A percentile compares a stretch with the other conserved stretches of the same genome.
These are phyloP conservation scores for Chaetoceros tenuissimus DNA, from an alignment of 108 stramenopile species.

Conservation along the genomic window DNA sequence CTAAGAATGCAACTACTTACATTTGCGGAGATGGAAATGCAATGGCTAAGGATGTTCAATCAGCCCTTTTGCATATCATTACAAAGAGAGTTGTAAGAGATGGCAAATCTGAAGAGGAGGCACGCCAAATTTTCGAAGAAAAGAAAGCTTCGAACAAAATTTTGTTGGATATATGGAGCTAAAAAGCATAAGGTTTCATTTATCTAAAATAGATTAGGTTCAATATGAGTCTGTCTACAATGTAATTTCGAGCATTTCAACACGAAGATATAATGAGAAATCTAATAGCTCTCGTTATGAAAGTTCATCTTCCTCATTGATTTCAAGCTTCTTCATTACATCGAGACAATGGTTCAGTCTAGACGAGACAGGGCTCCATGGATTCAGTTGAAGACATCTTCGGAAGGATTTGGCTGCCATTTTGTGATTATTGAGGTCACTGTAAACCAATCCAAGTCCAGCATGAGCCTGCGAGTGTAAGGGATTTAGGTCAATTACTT, in stretches of 20 bases:
- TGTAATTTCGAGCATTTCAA: too few relatives aligned
- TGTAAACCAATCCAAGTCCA: conserved; percentile 61
- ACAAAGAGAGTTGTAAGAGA: conserved; percentile 12
- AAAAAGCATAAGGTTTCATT: too few relatives aligned
- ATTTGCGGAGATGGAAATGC: conserved; percentile 87
- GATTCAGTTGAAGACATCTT: conserved; percentile 53
- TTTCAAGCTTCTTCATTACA: conserved; percentile 7
- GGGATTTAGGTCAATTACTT: conserved; percentile 42
- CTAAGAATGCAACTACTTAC: conserved; percentile 63
- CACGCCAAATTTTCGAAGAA: too few relatives aligned
- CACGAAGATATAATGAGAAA: too few relatives aligned
- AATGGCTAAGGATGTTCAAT: conserved; percentile 93
- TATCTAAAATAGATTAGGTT: not conserved
- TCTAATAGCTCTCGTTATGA: too few relatives aligned
- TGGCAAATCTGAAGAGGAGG: conserved; percentile 3
- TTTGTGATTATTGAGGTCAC: conserved; percentile 32
- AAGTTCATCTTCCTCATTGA: not conserved
- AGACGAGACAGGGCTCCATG: conserved; percentile 64
- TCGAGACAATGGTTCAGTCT: conserved; percentile 42
- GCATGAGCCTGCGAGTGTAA: conserved; percentile 61
- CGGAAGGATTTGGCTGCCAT: conserved; percentile 43
- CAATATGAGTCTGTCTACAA: too few relatives aligned
- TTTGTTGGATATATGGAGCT: conserved; percentile 75
- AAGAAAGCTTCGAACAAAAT: conserved; percentile 40
- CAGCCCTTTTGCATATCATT: conserved; percentile 49